Evolutionary conservation across 164 flowering plant genomes (phyloP), one percentile per base, ranked within the genome.

Genomic region (Aristolochia fimbriata): DNA sequence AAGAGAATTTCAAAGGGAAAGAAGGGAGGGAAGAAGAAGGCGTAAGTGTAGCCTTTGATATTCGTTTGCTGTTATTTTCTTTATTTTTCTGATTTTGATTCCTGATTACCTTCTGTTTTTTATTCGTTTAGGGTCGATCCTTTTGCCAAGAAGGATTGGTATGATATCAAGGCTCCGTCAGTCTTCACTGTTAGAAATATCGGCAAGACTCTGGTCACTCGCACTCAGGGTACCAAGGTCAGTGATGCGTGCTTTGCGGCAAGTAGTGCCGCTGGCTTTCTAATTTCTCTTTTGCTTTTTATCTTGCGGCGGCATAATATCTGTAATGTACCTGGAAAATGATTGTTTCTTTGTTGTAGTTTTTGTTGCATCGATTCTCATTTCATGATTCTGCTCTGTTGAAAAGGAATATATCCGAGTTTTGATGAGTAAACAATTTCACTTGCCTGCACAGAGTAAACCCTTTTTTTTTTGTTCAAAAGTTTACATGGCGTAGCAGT

Each of bases 211-310:
- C 87, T 90, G n/a, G 91, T 90, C 64, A 71, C 87, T 25, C 78
- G 92, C 33, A 90, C 97, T 12, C 97, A 90, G 81, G 97, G 97
- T 50, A 90, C 97, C 51, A 90, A 87, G 97, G 95, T 87, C 30
- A 17, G 25, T 58, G n/a, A 14, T 21, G 45, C 19, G 41, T 24
- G 6, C 22, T 43, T n/a, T 37, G 10, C 12, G 8, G 43, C 43
- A 37, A 3, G 4, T 37, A 37, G 43, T 37, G 12, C 43, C 43
- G n/a, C n/a, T 37, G 11, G 12, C 4, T 1, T 37, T 37, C 11
- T 37, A 5, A 37, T 1, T 37, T 37, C 11, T 37, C 43, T 37
- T 37, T 37, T 3, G 12, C 11, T 37, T 10, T 37, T 37, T 27
- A 27, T 37, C 43, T 37, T 37, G 1, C 43, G 43, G 43, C 8